Evolutionary conservation across 345 rosid species (phyloP).

Genomic region (Stellera chamaejasme): DNA sequence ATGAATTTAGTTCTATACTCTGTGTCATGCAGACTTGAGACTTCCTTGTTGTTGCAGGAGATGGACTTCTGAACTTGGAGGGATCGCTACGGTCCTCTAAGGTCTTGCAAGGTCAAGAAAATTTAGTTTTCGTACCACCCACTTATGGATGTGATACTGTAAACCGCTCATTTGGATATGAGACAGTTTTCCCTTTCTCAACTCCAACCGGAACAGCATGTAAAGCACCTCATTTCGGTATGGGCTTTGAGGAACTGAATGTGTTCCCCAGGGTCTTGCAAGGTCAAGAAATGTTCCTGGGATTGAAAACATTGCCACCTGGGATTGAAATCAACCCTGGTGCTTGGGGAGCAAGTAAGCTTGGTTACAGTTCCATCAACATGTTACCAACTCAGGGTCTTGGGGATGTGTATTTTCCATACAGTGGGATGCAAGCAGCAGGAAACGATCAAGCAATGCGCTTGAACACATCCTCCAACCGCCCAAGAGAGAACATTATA

Average conservation of each 20-base stretch:
- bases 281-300: slow-evolving; percentile 91
- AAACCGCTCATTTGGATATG: slow-evolving; percentile 54
- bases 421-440: slow-evolving; percentile 21
- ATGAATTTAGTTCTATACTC: neutral
- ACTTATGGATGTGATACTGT: slow-evolving; percentile 46
- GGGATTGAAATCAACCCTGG: slow-evolving; percentile 46
- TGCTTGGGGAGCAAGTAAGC: slow-evolving; percentile 42
- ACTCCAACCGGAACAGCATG: slow-evolving; percentile 32
- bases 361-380: slow-evolving; percentile 35
- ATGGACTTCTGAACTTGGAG: slow-evolving; percentile 72
- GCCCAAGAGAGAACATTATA: slow-evolving; percentile 30
- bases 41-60: slow-evolving; percentile 36
- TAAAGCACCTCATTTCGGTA: slow-evolving; percentile 26
- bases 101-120: slow-evolving; percentile 99
- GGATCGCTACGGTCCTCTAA: slow-evolving; percentile 84
- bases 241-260: slow-evolving; percentile 55
- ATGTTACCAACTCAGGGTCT: slow-evolving; percentile 47
- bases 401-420: slow-evolving; percentile 39
- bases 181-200: slow-evolving; percentile 40
- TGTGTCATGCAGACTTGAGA: neutral
- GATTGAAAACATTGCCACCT: slow-evolving; percentile 42
- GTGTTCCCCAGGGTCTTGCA: slow-evolving; percentile 89
- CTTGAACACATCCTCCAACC: slow-evolving; percentile 23
- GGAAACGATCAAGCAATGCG: slow-evolving; percentile 27
- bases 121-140: slow-evolving; percentile 63